Evolutionary conservation across 257 asterid genomes (phyloP).

Genomic region (Marsdenia floribunda): DNA sequence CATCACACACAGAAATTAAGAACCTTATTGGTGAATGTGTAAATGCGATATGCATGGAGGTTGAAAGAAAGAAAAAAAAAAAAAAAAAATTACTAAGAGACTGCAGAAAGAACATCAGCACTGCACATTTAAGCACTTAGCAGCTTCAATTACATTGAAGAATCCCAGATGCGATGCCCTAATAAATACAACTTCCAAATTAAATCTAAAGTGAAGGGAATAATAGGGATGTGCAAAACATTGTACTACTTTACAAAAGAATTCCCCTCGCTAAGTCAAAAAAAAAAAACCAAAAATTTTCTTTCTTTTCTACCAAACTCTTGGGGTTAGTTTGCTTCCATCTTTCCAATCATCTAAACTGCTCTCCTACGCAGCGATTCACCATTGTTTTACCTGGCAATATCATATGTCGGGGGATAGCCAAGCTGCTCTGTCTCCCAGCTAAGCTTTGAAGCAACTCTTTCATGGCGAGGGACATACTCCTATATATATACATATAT

Average conservation of each 20-base stretch:
- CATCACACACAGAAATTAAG: background rate
- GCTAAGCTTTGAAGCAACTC: conserved; percentile 37
- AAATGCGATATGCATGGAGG: no score
- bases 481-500: conserved; percentile 17
- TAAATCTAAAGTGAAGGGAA: conserved; percentile 29
- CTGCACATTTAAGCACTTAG: background rate
- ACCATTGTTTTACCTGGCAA: conserved; percentile 39
- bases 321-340: conserved; percentile 39
- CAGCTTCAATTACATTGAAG: conserved; percentile 24
- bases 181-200: conserved; percentile 39
- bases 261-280: conserved; percentile 25
- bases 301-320: conserved; percentile 15
- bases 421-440: conserved; percentile 52
- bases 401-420: conserved; percentile 28
- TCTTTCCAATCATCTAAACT: conserved; percentile 21
- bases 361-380: conserved; percentile 23
- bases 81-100: background rate
- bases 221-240: conserved; percentile 18
- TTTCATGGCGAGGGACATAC: conserved; percentile 41
- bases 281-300: conserved; percentile 18
- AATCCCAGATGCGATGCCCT: conserved; percentile 33
- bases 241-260: conserved; percentile 48
- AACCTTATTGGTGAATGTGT: background rate
- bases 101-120: background rate
- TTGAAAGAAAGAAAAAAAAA: background rate